A percentile compares a stretch with the other conserved stretches of the same genome.
Evolutionary conservation across 768 basidiomycete species (phyloP).

Genomic region (Amanita rubescens): DNA sequence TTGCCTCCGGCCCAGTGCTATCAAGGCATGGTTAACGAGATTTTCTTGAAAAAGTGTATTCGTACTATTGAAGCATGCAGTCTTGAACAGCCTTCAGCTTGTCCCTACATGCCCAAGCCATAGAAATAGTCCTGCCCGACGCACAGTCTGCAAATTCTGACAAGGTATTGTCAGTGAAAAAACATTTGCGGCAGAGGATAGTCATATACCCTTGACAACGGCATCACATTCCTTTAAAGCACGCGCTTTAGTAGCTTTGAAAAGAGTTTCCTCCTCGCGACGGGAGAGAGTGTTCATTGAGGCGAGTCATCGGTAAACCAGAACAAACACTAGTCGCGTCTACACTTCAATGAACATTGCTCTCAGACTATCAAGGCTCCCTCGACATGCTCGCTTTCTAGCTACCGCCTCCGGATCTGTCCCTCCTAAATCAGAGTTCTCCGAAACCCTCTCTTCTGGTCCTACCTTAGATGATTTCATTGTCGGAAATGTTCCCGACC

Average conservation of each 20-base stretch:
- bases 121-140: constrained; percentile 70
- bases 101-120: constrained; percentile 76
- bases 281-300: constrained; percentile 79
- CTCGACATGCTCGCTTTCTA: constrained; percentile 16
- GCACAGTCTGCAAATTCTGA: constrained; percentile 84
- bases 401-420: constrained; percentile 23
- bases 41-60: not conserved
- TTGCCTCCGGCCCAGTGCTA: constrained; percentile 68
- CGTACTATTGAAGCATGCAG: constrained; percentile 78
- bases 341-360: not conserved
- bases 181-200: not conserved
- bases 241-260: constrained; percentile 73
- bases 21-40: constrained; percentile 4
- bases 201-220: constrained; percentile 58
- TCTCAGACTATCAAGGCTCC: not conserved
- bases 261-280: constrained; percentile 79
- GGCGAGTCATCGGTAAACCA: not conserved
- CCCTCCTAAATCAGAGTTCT: constrained; percentile 36
- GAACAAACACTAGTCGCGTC: constrained; percentile 4
- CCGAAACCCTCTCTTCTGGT: constrained; percentile 49
- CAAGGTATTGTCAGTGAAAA: constrained; percentile 5
- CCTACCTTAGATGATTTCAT: constrained; percentile 81
- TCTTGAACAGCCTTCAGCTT: constrained; percentile 64
- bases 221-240: constrained; percentile 75
- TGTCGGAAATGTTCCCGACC: constrained; percentile 46